These are phyloP conservation scores for Petunia secreta DNA, from an alignment of 257 asterid genomes.

Conservation along the genomic window DNA sequence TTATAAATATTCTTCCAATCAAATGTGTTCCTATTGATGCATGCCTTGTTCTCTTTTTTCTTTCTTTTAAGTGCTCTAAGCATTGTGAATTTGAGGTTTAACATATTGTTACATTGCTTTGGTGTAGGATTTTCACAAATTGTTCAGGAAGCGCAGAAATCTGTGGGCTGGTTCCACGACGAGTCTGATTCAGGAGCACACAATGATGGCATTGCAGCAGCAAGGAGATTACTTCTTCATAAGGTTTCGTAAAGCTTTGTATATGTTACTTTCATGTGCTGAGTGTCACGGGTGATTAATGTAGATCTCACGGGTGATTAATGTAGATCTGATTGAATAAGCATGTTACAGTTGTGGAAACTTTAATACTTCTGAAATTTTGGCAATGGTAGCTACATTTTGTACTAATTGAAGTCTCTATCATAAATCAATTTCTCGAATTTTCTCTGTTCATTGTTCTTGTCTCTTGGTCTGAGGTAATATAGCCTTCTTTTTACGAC, in stretches of 20 bases:
- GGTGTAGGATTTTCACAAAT: slow-evolving; percentile 74
- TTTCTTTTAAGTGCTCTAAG: background rate
- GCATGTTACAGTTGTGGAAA: background rate
- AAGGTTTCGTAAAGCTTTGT: slow-evolving; percentile 47
- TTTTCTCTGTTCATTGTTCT: background rate
- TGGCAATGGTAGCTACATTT: background rate
- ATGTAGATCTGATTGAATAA: slow-evolving; percentile 23
- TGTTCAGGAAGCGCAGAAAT: slow-evolving; percentile 71
- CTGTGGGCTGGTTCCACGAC: slow-evolving; percentile 75
- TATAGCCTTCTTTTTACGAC: background rate
- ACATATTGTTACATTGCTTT: slow-evolving; percentile 9
- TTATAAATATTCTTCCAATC: background rate
- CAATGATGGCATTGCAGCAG: slow-evolving; percentile 36
- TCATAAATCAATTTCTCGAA: background rate
- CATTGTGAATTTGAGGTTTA: background rate
- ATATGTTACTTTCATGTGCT: background rate
- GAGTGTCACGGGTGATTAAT: background rate
- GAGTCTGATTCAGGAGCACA: slow-evolving; percentile 59
- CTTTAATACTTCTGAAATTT: background rate
- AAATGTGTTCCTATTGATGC: background rate
- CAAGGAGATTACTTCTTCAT: slow-evolving; percentile 57
- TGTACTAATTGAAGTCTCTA: background rate
- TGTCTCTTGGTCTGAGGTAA: background rate
- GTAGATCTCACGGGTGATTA: background rate
- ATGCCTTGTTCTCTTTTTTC: background rate